Conservation (phyloP, 148 eudicot genomes). For the Simmondsia chinensis region DNA sequence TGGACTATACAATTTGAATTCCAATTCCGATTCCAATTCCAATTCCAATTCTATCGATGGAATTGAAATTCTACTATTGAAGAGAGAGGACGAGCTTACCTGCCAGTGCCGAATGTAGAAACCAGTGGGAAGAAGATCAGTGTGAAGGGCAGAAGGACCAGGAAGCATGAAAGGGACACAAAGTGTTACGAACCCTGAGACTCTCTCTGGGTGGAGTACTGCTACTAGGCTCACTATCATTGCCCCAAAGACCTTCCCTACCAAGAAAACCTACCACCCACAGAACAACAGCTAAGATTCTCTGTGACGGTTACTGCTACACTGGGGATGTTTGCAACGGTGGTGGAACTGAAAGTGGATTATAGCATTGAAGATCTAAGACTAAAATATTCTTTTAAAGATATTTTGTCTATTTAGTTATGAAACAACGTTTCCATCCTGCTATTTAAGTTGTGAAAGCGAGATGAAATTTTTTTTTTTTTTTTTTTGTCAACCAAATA, state of each 20-base stretch:
- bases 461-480: too few relatives aligned
- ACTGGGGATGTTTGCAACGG: too few relatives aligned
- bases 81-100: slow-evolving; percentile 7
- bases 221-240: slow-evolving; percentile 15
- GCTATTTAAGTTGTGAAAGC: too few relatives aligned
- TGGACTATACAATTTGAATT: background rate
- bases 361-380: too few relatives aligned
- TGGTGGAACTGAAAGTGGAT: too few relatives aligned
- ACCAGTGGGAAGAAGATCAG: slow-evolving; percentile 23
- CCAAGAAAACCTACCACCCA: slow-evolving; percentile 22
- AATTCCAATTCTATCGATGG: background rate
- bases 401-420: too few relatives aligned
- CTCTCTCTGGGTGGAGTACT: slow-evolving; percentile 26
- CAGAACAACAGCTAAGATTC: background rate
- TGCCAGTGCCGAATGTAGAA: slow-evolving; percentile 33
- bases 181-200: slow-evolving; percentile 24
- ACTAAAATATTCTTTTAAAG: too few relatives aligned
- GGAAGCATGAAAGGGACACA: slow-evolving; percentile 31
- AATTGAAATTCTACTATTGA: background rate
- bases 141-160: slow-evolving; percentile 1
- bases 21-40: too few relatives aligned
- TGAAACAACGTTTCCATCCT: too few relatives aligned
- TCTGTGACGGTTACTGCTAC: background rate
- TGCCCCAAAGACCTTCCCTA: slow-evolving; percentile 37
- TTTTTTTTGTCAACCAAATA: too few relatives aligned